Percentiles rank a stretch among this genome's conserved stretches.
phyloP scores from a whole-genome alignment of 495 filamentous ascomycete genomes.

The Parachaetomium inaequale region DNA sequence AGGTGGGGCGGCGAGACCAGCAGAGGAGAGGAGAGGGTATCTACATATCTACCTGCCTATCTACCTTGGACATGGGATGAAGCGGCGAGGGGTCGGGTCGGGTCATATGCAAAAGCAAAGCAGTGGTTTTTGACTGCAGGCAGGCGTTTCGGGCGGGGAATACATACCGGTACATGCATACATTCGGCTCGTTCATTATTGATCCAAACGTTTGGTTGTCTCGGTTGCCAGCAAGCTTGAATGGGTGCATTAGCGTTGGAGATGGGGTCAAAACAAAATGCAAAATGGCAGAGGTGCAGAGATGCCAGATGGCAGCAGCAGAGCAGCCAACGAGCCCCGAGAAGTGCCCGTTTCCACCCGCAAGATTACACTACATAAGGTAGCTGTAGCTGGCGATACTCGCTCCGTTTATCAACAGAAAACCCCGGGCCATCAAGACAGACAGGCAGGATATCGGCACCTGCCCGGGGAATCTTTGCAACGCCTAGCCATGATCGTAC shows the following conservation, averaged over 20 bases:
- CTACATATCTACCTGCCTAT: background rate
- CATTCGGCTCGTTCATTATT: background rate
- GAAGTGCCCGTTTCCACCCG: background rate
- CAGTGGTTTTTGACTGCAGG: background rate
- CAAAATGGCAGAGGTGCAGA: background rate
- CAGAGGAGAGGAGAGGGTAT: background rate
- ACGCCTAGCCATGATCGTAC: background rate
- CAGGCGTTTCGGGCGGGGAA: constrained; percentile 2
- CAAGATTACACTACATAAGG: background rate
- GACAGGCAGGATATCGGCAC: background rate
- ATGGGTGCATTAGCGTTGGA: background rate
- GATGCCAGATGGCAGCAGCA: too few species aligned
- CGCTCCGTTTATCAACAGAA: background rate
- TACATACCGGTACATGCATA: background rate
- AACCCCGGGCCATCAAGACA: background rate
- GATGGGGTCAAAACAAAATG: background rate
- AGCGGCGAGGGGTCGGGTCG: background rate
- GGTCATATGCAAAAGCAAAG: background rate
- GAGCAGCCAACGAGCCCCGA: background rate
- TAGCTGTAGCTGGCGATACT: background rate
- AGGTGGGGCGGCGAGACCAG: background rate
- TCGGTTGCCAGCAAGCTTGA: background rate
- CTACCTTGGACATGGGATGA: background rate
- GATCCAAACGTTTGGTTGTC: background rate
- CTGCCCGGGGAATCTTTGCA: background rate